A percentile compares a stretch with the other conserved stretches of the same genome.
Evolutionary conservation across 805 yeast species (phyloP).

Genomic region (Scheffersomyces coipomensis): DNA sequence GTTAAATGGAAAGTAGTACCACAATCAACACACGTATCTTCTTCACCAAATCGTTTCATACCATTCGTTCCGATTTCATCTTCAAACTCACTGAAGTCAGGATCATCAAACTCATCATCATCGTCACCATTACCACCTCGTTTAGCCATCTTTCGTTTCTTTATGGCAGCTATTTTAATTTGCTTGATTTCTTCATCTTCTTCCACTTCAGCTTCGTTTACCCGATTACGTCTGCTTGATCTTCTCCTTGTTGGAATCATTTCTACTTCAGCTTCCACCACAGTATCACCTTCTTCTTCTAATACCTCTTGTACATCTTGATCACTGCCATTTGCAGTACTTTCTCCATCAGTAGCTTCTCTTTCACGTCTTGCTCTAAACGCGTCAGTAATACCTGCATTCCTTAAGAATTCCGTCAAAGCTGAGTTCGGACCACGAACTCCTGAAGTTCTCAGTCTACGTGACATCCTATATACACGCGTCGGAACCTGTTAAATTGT

Average conservation of each 20-base stretch:
- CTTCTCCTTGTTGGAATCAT: slow-evolving; percentile 1
- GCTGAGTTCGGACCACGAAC: slow-evolving; percentile 79
- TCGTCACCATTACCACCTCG: slow-evolving; percentile 28
- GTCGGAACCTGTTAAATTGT: too few relatives aligned
- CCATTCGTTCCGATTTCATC: slow-evolving; percentile 25
- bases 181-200: slow-evolving; percentile 22
- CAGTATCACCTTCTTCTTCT: slow-evolving; percentile 9
- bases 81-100: slow-evolving; percentile 19
- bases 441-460: slow-evolving; percentile 16
- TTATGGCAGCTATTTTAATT: slow-evolving; percentile 32
- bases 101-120: slow-evolving; percentile 33
- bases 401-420: slow-evolving; percentile 79
- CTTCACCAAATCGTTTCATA: slow-evolving; percentile 44
- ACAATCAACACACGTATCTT: slow-evolving; percentile 65
- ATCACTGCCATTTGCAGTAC: slow-evolving; percentile 15
- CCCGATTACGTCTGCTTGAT: slow-evolving; percentile 6
- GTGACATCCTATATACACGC: slow-evolving; percentile 8
- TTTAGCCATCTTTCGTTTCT: slow-evolving; percentile 38
- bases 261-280: neutral
- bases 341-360: slow-evolving; percentile 7
- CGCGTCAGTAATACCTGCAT: slow-evolving; percentile 85
- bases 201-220: slow-evolving; percentile 15
- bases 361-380: slow-evolving; percentile 47
- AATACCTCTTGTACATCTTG: too few relatives aligned
- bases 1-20: slow-evolving; percentile 55